Base-by-base conservation (phyloP, 768 basidiomycete species). In the Hypsizygus marmoreus region DNA sequence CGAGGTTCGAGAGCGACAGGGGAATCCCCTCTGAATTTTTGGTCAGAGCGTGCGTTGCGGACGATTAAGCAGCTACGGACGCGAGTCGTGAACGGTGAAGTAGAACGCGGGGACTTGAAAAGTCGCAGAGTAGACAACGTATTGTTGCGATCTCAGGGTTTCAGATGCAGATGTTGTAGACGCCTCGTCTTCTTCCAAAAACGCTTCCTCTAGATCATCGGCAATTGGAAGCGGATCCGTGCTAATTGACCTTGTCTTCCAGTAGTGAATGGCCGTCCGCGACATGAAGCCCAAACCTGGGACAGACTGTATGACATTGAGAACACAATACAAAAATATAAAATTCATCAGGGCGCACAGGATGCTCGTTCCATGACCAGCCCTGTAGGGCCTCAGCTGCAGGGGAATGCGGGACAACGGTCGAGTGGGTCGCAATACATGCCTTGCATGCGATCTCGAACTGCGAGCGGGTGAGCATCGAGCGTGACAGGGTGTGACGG, bases 81-180 rank as follows among this genome's bases (percentile, higher is more conserved):
- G 79, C 34, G 75, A 62, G 55, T 81, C 74, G 51, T 85, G 76
- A 11, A 87, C 65, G 4, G 79, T 77, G 65, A 95, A 92, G 67
- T 92, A 94, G 58, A 95, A 86, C 1, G 82, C 77, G 6, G 93
- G 93, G 2, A 91, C 89, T 56, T 77, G 80, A 60, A 86, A 95
- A 0, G 88, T 86, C 8, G 84, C 68, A 20, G 91, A 93, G 61
- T 81, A 86, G 24, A 84, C 85, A 42, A 95, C 68, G 48, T 80
- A 85, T 64, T 93, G 86, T 36, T 69, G 66, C 50, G 73, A 81
- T 26, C 63, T 71, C 30, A 88, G 53, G 31, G 64, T 55, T 41
- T 71, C 66, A 7, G 48, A 49, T 3, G 50, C 46, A 22, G 51
- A 40, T 42, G 53, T 32, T 9, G 68, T 66, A 22, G 64, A 65